phyloP scores from a whole-genome alignment of 192 early-diverging fungal species.

The Coemansia sp. region DNA sequence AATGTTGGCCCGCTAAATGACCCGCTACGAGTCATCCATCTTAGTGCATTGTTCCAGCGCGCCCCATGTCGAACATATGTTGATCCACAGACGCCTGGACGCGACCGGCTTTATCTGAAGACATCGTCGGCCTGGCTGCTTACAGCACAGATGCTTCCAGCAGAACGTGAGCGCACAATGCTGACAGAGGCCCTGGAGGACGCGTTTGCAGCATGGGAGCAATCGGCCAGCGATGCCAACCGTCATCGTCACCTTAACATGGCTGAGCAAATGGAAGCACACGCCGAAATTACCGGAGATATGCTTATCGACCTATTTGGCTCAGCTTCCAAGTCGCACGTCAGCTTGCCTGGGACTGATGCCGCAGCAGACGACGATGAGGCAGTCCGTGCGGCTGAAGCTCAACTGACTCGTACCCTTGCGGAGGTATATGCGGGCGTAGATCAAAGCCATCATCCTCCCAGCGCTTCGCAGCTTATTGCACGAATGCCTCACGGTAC shows the following conservation, averaged over 20 bases:
- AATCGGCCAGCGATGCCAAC: constrained; percentile 19
- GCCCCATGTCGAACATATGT: constrained; percentile 40
- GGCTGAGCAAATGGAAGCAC: constrained; percentile 43
- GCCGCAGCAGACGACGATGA: constrained; percentile 5
- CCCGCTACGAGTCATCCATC: constrained; percentile 32
- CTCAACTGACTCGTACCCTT: constrained; percentile 18
- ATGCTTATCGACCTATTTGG: constrained; percentile 52
- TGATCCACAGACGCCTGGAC: constrained; percentile 25
- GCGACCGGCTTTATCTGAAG: constrained; percentile 40
- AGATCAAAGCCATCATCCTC: constrained; percentile 2
- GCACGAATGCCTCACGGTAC: constrained; percentile 42
- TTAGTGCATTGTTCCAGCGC: constrained; percentile 36
- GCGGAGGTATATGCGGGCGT: constrained; percentile 18
- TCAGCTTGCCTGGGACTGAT: constrained; percentile 23
- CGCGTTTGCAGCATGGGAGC: constrained; percentile 49
- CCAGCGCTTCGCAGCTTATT: constrained; percentile 26
- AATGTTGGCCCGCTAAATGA: constrained; percentile 50
- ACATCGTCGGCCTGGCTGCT: constrained; percentile 41
- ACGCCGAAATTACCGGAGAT: constrained; percentile 40
- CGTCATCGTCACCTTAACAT: constrained; percentile 36
- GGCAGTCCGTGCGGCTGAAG: constrained; percentile 6
- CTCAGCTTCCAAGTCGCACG: constrained; percentile 13
- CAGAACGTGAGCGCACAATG: constrained; percentile 48
- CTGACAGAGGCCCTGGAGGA: constrained; percentile 49
- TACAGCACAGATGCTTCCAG: constrained; percentile 36